Base-by-base conservation (phyloP, 1,284 basidiomycete genomes). In the Agroathelia rolfsii region DNA sequence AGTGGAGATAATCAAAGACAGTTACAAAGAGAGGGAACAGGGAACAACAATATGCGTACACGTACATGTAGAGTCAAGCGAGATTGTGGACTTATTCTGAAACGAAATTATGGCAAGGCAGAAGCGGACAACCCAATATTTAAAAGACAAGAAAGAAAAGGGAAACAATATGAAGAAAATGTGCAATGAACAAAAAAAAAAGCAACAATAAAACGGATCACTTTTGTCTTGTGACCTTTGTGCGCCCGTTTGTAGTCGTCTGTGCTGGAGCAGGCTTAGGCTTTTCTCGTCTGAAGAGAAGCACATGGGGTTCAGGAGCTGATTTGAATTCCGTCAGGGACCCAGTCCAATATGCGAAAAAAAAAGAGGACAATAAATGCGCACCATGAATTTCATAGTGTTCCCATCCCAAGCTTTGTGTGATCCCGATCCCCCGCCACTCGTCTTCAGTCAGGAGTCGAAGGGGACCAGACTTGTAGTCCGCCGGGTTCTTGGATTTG, bases 341-440 rank as follows among this genome's bases (percentile, higher is more conserved):
- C 20, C 6, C 30, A 29, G 24, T 10, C 25, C 16, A 8, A 27
- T 30, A 14, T 24, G 18, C 13, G 12, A 17, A 25, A 11, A 13
- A 22, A 19, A 24, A 11, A 13, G 6, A n/a, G 13, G 6, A 30
- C n/a, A 23, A 26, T 30, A 34, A 35, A 14, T 22, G 58, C 78
- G 50, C 47, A 90, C 89, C 86, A 52, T 95, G 93, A 23, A 95
- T 88, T 64, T 94, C 93, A 49, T 95, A 96, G 50, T 96, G 92
- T 53, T 92, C 86, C 93, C 93, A 97, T 7, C 93, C 93, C 30
- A 94, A 63, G 56, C 87, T 92, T 58, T 96, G 93, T 19, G 85
- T 89, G 49, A 95, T 95, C 8, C 93, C 93, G 39, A 97, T 92
- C 1, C 86, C 85, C 51, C 93, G 70, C 93, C 93, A 97, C 59